Evolutionary conservation across 2,329 filamentous ascomycete genomes (phyloP), one percentile per base, ranked within the genome.

Genomic region (Diaporthe vaccinii): DNA sequence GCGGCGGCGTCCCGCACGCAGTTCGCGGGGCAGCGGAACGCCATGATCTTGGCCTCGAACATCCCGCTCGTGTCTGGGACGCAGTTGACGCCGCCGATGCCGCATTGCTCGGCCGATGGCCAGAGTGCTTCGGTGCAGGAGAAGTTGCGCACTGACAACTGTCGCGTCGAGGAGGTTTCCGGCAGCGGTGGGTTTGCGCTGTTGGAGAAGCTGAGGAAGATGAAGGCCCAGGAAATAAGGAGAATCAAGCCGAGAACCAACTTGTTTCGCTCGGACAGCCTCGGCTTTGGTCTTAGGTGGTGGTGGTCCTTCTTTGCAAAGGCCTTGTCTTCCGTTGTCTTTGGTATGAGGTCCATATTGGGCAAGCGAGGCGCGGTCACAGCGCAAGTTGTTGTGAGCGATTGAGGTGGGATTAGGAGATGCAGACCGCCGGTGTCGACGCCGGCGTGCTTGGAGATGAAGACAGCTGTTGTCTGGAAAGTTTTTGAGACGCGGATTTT

Each of bases 21-120:
- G 79, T 91, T 92, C n/a, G 92, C 93, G 1, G 93, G 91, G 80
- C 94, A 97, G 73, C 92, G 88, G 81, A 97, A 96, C 0, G 93
- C 88, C 79, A 95, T 91, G 0, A 91, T 90, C 72, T 86, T 90
- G 77, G 91, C 91, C 74, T 89, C 89, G 80, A 97, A 96, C 31
- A 25, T 7, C 3, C 65, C 65, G 31, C 44, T 53, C 31, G 31
- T n/a, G 44, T 68, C 28, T 0, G 94, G 94, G 14, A 94, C 90
- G 81, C 94, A 97, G 68, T 91, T 86, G 76, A 91, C 90, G 10
- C 94, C 94, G 78, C 96, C 91, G 14, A 95, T 80, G 0, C 94
- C 94, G 82, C 94, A 97, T 22, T 36, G 12, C 17, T 85, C 85
- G 79, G 95, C 91, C 44, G 91, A 82, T 8, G 86, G 88, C 93